Evolutionary conservation across 1,284 basidiomycete genomes (phyloP).

Genomic region (Tylopilus orsonianus): DNA sequence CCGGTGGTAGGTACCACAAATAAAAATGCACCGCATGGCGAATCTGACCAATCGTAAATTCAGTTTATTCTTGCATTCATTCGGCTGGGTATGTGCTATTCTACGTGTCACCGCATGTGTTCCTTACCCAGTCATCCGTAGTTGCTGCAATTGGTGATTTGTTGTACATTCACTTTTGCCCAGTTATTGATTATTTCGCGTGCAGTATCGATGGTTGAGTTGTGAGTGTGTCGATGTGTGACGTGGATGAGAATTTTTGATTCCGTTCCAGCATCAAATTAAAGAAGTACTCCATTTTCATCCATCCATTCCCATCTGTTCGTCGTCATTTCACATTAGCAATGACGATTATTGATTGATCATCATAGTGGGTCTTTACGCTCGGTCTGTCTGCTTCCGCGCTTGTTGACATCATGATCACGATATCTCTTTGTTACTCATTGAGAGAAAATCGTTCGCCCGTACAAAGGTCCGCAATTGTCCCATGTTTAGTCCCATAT

Average conservation of each 20-base stretch:
- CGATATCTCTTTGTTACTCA: slow-evolving; percentile 43
- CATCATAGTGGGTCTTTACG: slow-evolving; percentile 50
- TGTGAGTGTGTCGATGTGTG: slow-evolving; percentile 14
- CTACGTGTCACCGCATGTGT: neutral
- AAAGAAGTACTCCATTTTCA: slow-evolving; percentile 15
- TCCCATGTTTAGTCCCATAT: neutral
- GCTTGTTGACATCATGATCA: slow-evolving; percentile 48
- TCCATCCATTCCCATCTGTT: slow-evolving; percentile 16
- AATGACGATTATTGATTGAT: neutral
- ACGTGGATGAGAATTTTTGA: neutral
- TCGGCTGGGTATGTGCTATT: slow-evolving; percentile 18
- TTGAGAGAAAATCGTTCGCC: slow-evolving; percentile 39
- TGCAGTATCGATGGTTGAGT: slow-evolving; percentile 23
- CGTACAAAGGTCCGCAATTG: slow-evolving; percentile 34
- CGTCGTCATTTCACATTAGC: neutral
- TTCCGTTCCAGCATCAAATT: slow-evolving; percentile 15
- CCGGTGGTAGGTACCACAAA: slow-evolving; percentile 16
- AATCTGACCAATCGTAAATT: slow-evolving; percentile 1
- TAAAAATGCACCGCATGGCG: neutral
- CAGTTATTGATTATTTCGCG: neutral
- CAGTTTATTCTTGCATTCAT: slow-evolving; percentile 19
- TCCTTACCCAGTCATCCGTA: slow-evolving; percentile 1
- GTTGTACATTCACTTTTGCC: neutral
- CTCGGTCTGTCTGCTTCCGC: slow-evolving; percentile 48
- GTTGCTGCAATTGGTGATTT: slow-evolving; percentile 24